Conservation (phyloP, 2,329 filamentous ascomycete genomes). For the Purpureocillium takamizusanense region DNA sequence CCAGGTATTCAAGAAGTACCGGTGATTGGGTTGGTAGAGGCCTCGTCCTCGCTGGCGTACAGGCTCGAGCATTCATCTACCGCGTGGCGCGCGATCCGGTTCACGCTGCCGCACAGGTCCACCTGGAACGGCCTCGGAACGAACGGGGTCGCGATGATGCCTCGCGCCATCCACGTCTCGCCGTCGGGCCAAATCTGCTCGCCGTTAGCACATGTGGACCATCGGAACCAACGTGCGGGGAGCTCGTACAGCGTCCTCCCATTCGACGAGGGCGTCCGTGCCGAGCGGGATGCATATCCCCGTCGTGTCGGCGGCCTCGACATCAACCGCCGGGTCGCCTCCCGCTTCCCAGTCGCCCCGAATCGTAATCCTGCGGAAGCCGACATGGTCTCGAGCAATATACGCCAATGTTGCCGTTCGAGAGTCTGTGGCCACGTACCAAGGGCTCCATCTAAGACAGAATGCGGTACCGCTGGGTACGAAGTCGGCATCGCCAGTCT, state of each 20-base stretch:
- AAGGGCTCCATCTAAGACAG: constrained; percentile 45
- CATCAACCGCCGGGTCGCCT: constrained; percentile 24
- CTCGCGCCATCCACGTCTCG: constrained; percentile 33
- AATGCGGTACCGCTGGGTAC: constrained; percentile 39
- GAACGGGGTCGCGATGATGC: constrained; percentile 44
- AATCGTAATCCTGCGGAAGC: constrained; percentile 42
- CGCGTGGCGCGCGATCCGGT: constrained; percentile 23
- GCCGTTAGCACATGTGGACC: not conserved
- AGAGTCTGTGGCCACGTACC: constrained; percentile 26
- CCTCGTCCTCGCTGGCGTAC: constrained; percentile 25
- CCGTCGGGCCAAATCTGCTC: constrained; percentile 32
- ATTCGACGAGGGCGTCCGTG: constrained; percentile 45
- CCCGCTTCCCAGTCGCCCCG: constrained; percentile 22
- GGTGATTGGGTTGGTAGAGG: constrained; percentile 22
- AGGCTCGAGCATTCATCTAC: constrained; percentile 35
- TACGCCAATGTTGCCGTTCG: constrained; percentile 40
- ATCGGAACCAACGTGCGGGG: too few relatives aligned
- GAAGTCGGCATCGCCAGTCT: constrained; percentile 36
- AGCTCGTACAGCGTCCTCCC: constrained; percentile 45
- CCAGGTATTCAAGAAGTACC: too few relatives aligned
- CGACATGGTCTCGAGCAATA: constrained; percentile 40
- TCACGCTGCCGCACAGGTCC: constrained; percentile 21
- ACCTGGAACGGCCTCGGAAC: constrained; percentile 42
- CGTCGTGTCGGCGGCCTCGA: constrained; percentile 31
- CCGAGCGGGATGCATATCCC: constrained; percentile 42